A percentile compares a stretch with the other conserved stretches of the same genome.
phyloP scores from a whole-genome alignment of 306 rosid genomes.

The Gynostemma pentaphyllum region DNA sequence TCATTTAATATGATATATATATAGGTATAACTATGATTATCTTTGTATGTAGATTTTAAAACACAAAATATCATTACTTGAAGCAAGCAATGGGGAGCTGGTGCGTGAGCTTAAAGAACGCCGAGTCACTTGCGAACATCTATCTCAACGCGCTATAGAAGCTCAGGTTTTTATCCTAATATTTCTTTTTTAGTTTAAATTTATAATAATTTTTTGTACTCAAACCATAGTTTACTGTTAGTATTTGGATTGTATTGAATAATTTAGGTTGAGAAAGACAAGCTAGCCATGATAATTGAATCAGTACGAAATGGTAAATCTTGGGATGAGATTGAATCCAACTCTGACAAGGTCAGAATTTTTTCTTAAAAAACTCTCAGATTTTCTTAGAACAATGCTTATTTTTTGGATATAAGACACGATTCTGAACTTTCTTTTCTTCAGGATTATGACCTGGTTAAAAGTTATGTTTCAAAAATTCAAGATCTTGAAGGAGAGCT shows the following conservation, averaged over 20 bases:
- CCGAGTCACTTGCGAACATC: slow-evolving; percentile 27
- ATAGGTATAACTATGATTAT: slow-evolving; percentile 11
- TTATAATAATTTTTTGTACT: not conserved
- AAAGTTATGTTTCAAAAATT: slow-evolving; percentile 61
- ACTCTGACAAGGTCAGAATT: slow-evolving; percentile 47
- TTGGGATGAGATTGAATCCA: slow-evolving; percentile 86
- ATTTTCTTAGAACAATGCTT: not conserved
- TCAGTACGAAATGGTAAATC: slow-evolving; percentile 70
- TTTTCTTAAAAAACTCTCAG: not conserved
- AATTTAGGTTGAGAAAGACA: slow-evolving; percentile 80
- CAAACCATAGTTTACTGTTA: not conserved
- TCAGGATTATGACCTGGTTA: slow-evolving; percentile 69
- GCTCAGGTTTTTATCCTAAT: slow-evolving; percentile 30
- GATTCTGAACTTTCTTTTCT: slow-evolving; percentile 8
- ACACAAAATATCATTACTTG: slow-evolving; percentile 81
- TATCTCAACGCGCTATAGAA: slow-evolving; percentile 36
- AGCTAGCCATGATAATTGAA: slow-evolving; percentile 61
- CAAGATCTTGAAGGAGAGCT: slow-evolving; percentile 75
- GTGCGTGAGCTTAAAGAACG: slow-evolving; percentile 50
- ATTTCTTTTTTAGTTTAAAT: not conserved
- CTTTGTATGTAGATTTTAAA: slow-evolving; percentile 54
- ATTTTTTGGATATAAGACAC: slow-evolving; percentile 2
- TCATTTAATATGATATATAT: not conserved
- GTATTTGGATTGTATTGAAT: slow-evolving; percentile 2
- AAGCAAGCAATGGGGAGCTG: slow-evolving; percentile 72